phyloP scores from a whole-genome alignment of 257 asterid genomes.

The Solanum stenotomum region DNA sequence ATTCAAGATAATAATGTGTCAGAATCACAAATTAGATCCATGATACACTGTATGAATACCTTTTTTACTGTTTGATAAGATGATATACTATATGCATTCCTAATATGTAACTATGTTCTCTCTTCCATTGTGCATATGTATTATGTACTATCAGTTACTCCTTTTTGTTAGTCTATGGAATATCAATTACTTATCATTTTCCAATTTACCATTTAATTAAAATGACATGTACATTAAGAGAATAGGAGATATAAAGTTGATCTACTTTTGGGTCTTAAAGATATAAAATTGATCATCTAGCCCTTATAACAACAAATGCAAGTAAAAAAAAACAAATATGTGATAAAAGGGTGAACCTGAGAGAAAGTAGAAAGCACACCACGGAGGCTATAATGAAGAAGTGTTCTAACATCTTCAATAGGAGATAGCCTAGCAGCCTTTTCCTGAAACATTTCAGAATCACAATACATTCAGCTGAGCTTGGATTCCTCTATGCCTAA shows the following conservation, averaged over 20 bases:
- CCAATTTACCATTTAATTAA: neutral
- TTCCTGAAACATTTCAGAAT: conserved; percentile 29
- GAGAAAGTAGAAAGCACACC: conserved; percentile 94
- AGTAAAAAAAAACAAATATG: neutral
- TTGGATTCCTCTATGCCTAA: neutral
- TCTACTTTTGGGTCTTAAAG: neutral
- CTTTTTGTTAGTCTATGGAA: neutral
- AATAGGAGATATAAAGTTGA: neutral
- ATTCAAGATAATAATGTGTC: neutral
- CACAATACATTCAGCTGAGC: neutral
- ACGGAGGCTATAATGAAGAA: conserved; percentile 64
- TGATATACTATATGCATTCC: neutral
- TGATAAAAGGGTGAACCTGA: conserved; percentile 22
- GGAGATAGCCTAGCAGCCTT: conserved; percentile 86
- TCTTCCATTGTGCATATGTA: neutral
- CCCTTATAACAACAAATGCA: neutral
- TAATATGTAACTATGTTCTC: neutral
- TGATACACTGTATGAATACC: neutral
- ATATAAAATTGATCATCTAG: neutral
- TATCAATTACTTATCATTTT: neutral
- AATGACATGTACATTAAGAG: neutral
- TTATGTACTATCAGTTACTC: neutral
- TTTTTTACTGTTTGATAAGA: neutral
- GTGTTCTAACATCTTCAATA: conserved; percentile 63
- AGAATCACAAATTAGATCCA: neutral